phyloP scores from a whole-genome alignment of 2,329 filamentous ascomycete species.

The Alternaria viburni region DNA sequence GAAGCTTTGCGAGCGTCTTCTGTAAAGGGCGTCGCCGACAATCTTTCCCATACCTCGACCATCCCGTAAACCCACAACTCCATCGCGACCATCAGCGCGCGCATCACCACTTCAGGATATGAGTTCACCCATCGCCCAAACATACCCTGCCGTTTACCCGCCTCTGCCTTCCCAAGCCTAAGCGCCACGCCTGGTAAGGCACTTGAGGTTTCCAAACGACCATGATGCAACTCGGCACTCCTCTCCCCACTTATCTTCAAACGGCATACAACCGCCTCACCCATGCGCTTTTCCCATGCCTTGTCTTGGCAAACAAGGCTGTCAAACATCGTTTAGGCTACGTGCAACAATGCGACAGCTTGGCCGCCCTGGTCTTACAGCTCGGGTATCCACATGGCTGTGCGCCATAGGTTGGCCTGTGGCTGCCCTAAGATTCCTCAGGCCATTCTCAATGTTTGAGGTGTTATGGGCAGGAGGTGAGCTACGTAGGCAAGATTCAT shows the following conservation, averaged over 20 bases:
- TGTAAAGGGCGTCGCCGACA: no score
- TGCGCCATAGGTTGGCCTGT: constrained; percentile 22
- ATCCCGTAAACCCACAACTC: not conserved
- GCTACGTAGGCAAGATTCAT: not conserved
- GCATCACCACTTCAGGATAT: not conserved
- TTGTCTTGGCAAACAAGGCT: constrained; percentile 17
- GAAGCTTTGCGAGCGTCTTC: not conserved
- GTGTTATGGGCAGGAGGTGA: constrained; percentile 1
- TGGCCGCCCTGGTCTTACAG: constrained; percentile 19
- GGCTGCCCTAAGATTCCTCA: constrained; percentile 10
- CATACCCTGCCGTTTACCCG: not conserved
- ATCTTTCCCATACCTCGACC: not conserved
- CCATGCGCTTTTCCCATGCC: constrained; percentile 7
- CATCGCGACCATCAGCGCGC: not conserved
- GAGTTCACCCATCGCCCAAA: not conserved
- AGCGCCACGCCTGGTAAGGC: constrained; percentile 19
- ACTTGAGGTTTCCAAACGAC: constrained; percentile 36
- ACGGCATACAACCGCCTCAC: constrained; percentile 23
- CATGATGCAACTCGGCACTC: constrained; percentile 28
- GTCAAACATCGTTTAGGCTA: constrained; percentile 17
- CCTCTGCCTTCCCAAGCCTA: constrained; percentile 1
- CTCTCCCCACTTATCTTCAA: constrained; percentile 33
- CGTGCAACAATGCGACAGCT: constrained; percentile 20
- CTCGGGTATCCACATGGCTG: constrained; percentile 10
- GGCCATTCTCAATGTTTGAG: constrained; percentile 7